Percentiles rank a stretch among this genome's conserved stretches.
Evolutionary conservation across 495 filamentous ascomycete species (phyloP).

Genomic region (Trichocladium uniseriatum): DNA sequence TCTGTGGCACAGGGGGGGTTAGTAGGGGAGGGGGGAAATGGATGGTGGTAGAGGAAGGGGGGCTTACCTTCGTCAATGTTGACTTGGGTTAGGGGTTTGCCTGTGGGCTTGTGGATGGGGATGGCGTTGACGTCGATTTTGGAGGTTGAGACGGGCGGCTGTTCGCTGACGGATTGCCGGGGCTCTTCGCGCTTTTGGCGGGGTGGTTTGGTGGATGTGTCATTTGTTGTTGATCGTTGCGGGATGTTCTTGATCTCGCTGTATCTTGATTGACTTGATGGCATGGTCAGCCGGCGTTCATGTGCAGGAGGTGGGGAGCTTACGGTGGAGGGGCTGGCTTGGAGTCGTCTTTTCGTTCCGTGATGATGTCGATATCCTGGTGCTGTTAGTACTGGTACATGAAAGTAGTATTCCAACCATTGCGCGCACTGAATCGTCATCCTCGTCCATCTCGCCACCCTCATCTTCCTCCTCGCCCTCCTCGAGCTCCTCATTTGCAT

Average conservation of each 20-base stretch:
- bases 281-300: no score
- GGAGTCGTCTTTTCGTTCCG: constrained; percentile 68
- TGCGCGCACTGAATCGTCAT: constrained; percentile 42
- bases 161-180: constrained; percentile 24
- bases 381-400: constrained; percentile 15
- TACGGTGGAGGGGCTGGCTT: constrained; percentile 60
- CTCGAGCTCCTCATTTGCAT: constrained; percentile 42
- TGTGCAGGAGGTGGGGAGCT: no score
- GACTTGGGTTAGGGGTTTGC: constrained; percentile 74
- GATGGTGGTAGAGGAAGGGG: no score
- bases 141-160: constrained; percentile 55
- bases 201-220: constrained; percentile 16
- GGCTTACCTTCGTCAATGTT: constrained; percentile 71
- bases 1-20: no score
- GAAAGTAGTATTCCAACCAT: no score
- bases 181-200: constrained; percentile 12
- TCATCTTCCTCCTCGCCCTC: constrained; percentile 58
- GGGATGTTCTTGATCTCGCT: constrained; percentile 60
- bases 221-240: constrained; percentile 49
- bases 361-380: constrained; percentile 93
- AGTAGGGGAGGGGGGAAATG: no score
- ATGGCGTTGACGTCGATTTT: constrained; percentile 78
- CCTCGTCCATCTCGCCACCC: constrained; percentile 66
- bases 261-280: constrained; percentile 45
- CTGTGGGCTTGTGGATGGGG: constrained; percentile 61